Conservation (phyloP, 306 rosid species). For the Adenanthera pavonina region DNA sequence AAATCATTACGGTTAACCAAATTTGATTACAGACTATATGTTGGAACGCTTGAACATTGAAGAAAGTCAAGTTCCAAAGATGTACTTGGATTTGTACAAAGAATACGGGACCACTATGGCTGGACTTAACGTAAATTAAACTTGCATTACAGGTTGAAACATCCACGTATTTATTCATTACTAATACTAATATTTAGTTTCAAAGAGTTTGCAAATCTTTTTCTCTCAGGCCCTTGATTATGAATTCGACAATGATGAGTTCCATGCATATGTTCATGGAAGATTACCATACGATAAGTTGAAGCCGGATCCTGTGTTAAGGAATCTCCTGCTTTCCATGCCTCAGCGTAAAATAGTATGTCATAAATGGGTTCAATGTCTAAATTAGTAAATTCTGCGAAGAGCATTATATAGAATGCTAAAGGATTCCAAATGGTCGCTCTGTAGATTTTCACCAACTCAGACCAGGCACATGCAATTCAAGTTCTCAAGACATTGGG, state of each 20-base stretch:
- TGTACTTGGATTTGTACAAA: slow-evolving; percentile 73
- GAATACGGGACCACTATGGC: slow-evolving; percentile 94
- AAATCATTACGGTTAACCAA: slow-evolving; percentile 19
- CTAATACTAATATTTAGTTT: slow-evolving; percentile 12
- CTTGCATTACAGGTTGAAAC: slow-evolving; percentile 20
- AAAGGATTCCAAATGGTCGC: slow-evolving; percentile 22
- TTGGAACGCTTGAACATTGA: slow-evolving; percentile 65
- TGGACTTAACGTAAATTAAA: slow-evolving; percentile 67
- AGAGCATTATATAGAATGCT: slow-evolving; percentile 11
- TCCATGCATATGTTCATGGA: slow-evolving; percentile 79
- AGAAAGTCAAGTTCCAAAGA: slow-evolving; percentile 70
- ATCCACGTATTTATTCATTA: slow-evolving; percentile 16
- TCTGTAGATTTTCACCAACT: slow-evolving; percentile 81
- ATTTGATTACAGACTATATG: slow-evolving; percentile 67
- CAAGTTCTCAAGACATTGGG: slow-evolving; percentile 68
- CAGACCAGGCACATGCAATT: slow-evolving; percentile 72
- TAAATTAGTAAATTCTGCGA: slow-evolving; percentile 13
- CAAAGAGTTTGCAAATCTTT: slow-evolving; percentile 26
- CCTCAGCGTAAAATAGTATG: slow-evolving; percentile 89
- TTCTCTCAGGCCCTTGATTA: slow-evolving; percentile 66
- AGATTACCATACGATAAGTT: slow-evolving; percentile 72
- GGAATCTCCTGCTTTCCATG: slow-evolving; percentile 84
- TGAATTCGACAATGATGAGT: slow-evolving; percentile 78
- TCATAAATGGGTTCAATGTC: background rate
- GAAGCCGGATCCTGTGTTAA: slow-evolving; percentile 71